Base-by-base conservation (phyloP, 441 rosid species). In the Manihot esculenta region DNA sequence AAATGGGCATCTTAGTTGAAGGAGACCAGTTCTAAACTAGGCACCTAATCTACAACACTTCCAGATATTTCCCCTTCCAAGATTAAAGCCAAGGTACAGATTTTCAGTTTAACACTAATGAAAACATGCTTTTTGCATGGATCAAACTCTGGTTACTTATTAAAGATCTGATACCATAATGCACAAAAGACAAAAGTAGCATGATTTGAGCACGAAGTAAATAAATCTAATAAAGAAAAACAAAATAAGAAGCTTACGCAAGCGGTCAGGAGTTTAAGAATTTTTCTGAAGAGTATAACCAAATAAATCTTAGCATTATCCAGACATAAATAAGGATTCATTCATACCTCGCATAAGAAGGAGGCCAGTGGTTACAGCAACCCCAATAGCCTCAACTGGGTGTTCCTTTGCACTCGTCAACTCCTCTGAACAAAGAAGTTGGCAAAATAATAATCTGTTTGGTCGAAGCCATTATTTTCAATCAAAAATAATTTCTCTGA, bases 321-420 rank as follows among this genome's bases (percentile, higher is more conserved):
- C 54, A 21, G 17, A 18, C 10, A 18, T 10, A 47, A 24, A 70
- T 21, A 26, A 35, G 41, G 55, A 68, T 24, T 11, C 61, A 70
- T 53, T 44, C 18, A 69, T 78, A 89, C 98, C 97, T 76, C 84
- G 90, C 83, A 94, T 74, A 64, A 91, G 89, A 68, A 90, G 66
- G 62, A 92, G 78, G 59, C 77, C 83, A 78, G 97, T 81, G 12
- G 90, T 72, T 30, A 84, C 67, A 75, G 91, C 81, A 78, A 86
- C 33, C 56, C 95, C 99, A 70, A 82, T 54, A 77, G 88, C 77
- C 66, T 89, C 86, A 62, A 82, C 89, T 7, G 99, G 99, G 72
- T 84, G 80, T 64, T 90, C 95, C 78, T 82, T 87, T 42, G 88
- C 91, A n/a, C 47, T 76, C 70, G 17, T 73, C 83, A 92, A 55